These are phyloP conservation scores for Phytophthora cactorum DNA, from an alignment of 352 stramenopile species.

Conservation along the genomic window DNA sequence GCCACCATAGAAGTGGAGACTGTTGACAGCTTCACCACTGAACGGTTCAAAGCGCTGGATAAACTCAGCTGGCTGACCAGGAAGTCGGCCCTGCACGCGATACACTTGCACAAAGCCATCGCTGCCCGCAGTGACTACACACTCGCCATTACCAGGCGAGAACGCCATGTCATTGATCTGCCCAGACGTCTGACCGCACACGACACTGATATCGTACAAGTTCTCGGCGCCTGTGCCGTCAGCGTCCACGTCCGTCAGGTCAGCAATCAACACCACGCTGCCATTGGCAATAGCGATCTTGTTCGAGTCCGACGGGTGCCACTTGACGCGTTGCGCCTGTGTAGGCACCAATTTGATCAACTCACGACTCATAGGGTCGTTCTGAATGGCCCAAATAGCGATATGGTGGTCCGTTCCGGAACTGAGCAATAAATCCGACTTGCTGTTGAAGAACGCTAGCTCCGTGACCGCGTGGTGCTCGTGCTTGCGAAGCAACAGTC, in stretches of 20 bases:
- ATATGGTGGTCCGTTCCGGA: conserved; percentile 77
- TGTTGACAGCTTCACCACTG: conserved; percentile 68
- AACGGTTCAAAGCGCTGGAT: conserved; percentile 85
- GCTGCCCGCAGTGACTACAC: conserved; percentile 68
- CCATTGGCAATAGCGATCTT: conserved; percentile 79
- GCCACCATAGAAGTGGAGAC: conserved; percentile 70
- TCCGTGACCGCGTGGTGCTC: conserved; percentile 77
- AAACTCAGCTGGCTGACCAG: conserved; percentile 66
- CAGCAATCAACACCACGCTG: conserved; percentile 65
- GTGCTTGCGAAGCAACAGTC: conserved; percentile 77
- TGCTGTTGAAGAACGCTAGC: conserved; percentile 76
- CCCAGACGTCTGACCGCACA: conserved; percentile 68
- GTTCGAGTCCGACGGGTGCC: conserved; percentile 77
- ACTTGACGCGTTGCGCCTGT: conserved; percentile 74
- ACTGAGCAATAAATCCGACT: conserved; percentile 74
- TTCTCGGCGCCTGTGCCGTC: conserved; percentile 55
- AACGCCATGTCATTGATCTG: conserved; percentile 87
- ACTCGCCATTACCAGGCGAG: conserved; percentile 55
- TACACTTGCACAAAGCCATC: conserved; percentile 88
- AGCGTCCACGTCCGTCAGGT: conserved; percentile 57
- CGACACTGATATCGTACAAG: conserved; percentile 70
- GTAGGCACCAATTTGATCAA: conserved; percentile 69
- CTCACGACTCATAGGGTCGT: conserved; percentile 73
- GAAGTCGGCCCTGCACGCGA: conserved; percentile 50
- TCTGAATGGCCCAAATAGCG: conserved; percentile 72